Evolutionary conservation across 2,329 filamentous ascomycete genomes (phyloP).

Genomic region (Coleophoma cylindrospora): DNA sequence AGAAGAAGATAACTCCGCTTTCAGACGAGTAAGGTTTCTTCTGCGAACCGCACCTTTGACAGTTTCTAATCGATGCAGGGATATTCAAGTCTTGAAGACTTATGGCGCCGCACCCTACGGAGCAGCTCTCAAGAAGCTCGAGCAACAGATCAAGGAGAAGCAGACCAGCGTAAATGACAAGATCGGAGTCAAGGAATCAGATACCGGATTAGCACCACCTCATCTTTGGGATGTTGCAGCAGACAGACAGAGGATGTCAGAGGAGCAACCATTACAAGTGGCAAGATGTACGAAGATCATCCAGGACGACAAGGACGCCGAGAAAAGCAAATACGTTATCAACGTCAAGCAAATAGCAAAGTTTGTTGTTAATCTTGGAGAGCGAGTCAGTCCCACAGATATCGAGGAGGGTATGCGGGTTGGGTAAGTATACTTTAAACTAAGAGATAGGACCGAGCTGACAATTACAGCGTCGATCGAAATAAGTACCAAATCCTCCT

Average conservation of each 20-base stretch:
- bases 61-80: constrained; percentile 51
- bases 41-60: constrained; percentile 1
- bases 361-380: constrained; percentile 96
- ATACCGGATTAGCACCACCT: constrained; percentile 94
- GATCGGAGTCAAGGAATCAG: constrained; percentile 95
- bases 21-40: constrained; percentile 79
- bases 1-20: constrained; percentile 99
- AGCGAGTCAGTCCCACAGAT: constrained; percentile 95
- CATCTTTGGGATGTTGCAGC: constrained; percentile 98
- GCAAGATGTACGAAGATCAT: constrained; percentile 99
- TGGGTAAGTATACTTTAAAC: constrained; percentile 45
- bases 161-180: constrained; percentile 98
- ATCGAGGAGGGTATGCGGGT: constrained; percentile 99
- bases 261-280: constrained; percentile 96
- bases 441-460: not conserved
- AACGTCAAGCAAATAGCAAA: constrained; percentile 99
- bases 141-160: constrained; percentile 99
- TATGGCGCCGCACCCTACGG: constrained; percentile 97
- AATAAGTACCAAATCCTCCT: constrained; percentile 99
- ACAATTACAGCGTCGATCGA: constrained; percentile 65
- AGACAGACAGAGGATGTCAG: constrained; percentile 95
- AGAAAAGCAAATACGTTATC: constrained; percentile 99
- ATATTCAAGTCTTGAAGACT: constrained; percentile 98
- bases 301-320: constrained; percentile 87
- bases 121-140: constrained; percentile 89